Base-by-base conservation (phyloP, 2,329 filamentous ascomycete genomes). In the Pestalotiopsis sp. region DNA sequence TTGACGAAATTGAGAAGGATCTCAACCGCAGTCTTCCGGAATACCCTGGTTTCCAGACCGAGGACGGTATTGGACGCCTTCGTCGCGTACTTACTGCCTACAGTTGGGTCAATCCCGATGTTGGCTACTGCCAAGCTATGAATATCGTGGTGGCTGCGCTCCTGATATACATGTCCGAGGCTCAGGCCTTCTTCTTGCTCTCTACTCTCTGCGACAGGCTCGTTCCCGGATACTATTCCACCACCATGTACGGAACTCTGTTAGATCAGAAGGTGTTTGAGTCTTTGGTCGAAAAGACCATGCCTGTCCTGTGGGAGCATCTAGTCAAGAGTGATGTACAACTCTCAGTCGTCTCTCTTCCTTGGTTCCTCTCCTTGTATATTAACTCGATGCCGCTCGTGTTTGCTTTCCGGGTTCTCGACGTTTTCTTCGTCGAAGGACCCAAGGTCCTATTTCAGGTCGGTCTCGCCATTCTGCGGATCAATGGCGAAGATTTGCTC, bases 371-470 rank as follows among this genome's bases (percentile, higher is more conserved):
- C 67, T 98, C 95, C 4, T 86, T 99, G 20, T 99, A 98, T 81
- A 97, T 99, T 84, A 99, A 99, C 85, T 98, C 95, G 1, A 99
- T 99, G 96, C 96, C 96, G 4, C 85, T 99, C 17, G 94, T 98
- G 1, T 99, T 98, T 80, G 96, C 96, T 59, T 99, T 98, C 79
- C 89, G 96, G 67, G 96, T 99, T 62, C 81, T 99, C 70, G 96
- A 99, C 75, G 95, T 99, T 63, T 99, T 99, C 83, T 99, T 99
- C 80, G 89, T 99, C 55, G 96, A 99, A 80, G 96, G 96, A 0
- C 95, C 96, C 17, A 98, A 98, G 81, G 96, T 98, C 1, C 84
- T 99, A 10, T 99, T 99, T 81, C 96, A 99, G 79, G 92, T 99
- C 68, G 96, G 96, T 20, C 83, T 99, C 70, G 96, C 96, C n/a